Evolutionary conservation across 2,329 filamentous ascomycete species (phyloP), one percentile per base, ranked within the genome.

Genomic region (Elsinoe necatrix): DNA sequence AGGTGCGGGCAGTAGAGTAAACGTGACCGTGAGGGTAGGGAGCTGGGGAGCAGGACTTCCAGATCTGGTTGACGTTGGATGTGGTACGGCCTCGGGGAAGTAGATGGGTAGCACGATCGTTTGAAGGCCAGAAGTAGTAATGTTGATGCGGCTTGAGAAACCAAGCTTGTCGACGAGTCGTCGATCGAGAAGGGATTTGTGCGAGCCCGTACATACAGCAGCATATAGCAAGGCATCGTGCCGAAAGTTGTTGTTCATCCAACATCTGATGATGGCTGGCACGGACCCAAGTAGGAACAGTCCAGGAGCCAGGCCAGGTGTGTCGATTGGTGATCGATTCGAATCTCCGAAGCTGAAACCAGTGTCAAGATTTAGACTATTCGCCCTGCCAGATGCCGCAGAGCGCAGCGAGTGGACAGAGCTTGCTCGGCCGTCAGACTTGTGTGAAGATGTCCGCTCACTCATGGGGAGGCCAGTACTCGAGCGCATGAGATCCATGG

Each of bases 181-280:
- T 63, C 81, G 79, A 57, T 93, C 86, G 45, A 98, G 74, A n/a
- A 83, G 84, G 1, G 93, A 97, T 63, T 83, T 85, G 69, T 91
- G 90, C 4, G 93, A 95, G 1, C 92, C 93, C 1, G 89, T 92
- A 70, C 93, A 97, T 1, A 97, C 78, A 31, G 90, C 91, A 34
- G 91, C 93, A 68, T 97, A 97, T 4, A 96, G 77, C 14, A 97
- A 79, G 8, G 89, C 86, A 62, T 87, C 85, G 67, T 95, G 92
- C 12, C 90, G 92, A 72, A 95, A 97, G 65, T 89, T 85, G 34
- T 85, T 86, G 23, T 88, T 92, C 63, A 97, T 77, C 91, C 93
- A 97, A 74, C 93, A 98, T 60, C 93, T 86, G 57, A 97, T 88
- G 62, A 98, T 95, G 27, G 90, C 89, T 4, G 93, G 93, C 4